A percentile compares a stretch with the other conserved stretches of the same genome.
Conservation (phyloP, 306 rosid genomes). For the Corylus americana region DNA sequence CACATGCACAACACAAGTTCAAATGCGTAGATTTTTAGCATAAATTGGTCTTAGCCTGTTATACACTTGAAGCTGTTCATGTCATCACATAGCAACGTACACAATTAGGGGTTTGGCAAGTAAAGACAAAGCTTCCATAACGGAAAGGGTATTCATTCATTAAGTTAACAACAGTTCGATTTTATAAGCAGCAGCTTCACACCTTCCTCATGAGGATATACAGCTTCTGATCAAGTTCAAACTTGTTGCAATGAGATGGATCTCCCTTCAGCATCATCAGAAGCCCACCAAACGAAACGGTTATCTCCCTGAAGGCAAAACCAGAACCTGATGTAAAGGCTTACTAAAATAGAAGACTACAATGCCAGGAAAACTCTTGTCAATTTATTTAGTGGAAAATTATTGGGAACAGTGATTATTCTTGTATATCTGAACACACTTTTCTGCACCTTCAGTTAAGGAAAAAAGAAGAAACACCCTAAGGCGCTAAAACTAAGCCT, state of each 20-base stretch:
- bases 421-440: neutral
- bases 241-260: conserved; percentile 76
- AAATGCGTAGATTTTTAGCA: neutral
- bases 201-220: conserved; percentile 89
- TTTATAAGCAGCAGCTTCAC: conserved; percentile 25
- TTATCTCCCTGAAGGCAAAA: conserved; percentile 58
- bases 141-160: neutral
- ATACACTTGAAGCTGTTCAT: neutral
- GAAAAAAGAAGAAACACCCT: neutral
- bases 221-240: conserved; percentile 86
- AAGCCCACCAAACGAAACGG: conserved; percentile 75
- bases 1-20: neutral
- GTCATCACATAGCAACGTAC: neutral
- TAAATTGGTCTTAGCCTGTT: neutral
- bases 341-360: neutral
- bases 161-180: neutral
- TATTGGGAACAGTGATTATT: neutral
- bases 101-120: neutral
- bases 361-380: neutral
- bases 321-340: neutral
- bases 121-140: neutral
- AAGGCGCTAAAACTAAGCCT: neutral
- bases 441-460: neutral
- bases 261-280: conserved; percentile 92
- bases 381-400: neutral